A percentile compares a stretch with the other conserved stretches of the same genome.
These are phyloP conservation scores for Cladophialophora carrionii DNA, from an alignment of 2,329 filamentous ascomycete species.

Conservation along the genomic window DNA sequence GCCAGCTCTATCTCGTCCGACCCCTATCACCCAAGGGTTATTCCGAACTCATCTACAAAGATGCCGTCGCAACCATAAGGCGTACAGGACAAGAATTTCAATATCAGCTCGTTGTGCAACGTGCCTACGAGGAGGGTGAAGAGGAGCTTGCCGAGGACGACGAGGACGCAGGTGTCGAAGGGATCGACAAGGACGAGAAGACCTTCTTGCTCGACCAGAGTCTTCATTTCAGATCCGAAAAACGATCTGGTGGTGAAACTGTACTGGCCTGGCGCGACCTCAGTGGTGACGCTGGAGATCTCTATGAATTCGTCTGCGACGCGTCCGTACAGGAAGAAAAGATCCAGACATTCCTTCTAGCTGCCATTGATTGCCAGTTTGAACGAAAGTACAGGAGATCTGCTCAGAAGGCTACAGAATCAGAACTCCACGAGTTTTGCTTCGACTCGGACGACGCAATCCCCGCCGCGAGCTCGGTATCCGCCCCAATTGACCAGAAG, in stretches of 20 bases:
- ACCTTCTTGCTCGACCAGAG: conserved; percentile 93
- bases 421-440: conserved; percentile 79
- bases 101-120: conserved; percentile 94
- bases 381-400: conserved; percentile 88
- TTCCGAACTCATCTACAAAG: conserved; percentile 98
- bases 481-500: conserved; percentile 51
- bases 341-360: conserved; percentile 77
- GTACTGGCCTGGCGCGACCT: conserved; percentile 94
- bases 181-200: conserved; percentile 95
- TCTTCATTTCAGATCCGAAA: conserved; percentile 82
- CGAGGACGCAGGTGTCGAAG: conserved; percentile 76
- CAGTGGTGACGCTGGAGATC: conserved; percentile 87
- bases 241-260: conserved; percentile 76
- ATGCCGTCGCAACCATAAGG: conserved; percentile 88
- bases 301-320: conserved; percentile 99
- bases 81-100: conserved; percentile 93
- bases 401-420: conserved; percentile 76
- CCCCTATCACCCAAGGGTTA: conserved; percentile 95
- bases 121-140: conserved; percentile 96
- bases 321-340: conserved; percentile 68
- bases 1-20: conserved; percentile 95
- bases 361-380: conserved; percentile 93
- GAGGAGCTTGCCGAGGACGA: conserved; percentile 91
- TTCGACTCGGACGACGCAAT: conserved; percentile 68
- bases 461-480: conserved; percentile 61